Evolutionary conservation across 108 stramenopile genomes (phyloP).

Genomic region (Nitzschia putrida): DNA sequence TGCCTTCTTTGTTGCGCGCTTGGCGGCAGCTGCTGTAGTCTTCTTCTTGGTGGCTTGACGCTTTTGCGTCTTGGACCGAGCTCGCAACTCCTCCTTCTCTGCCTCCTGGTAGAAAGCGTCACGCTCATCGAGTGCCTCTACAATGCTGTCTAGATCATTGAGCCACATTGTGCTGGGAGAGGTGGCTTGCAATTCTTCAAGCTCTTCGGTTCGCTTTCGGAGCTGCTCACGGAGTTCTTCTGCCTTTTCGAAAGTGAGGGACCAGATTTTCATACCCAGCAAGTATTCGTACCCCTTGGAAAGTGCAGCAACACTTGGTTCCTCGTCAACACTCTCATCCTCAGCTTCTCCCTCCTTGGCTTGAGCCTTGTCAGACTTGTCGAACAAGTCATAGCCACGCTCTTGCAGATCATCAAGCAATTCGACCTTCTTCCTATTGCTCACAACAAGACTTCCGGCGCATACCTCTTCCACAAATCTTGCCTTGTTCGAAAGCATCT

Average conservation of each 20-base stretch:
- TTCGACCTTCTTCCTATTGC: slow-evolving; percentile 90
- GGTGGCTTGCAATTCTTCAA: slow-evolving; percentile 79
- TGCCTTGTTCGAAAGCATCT: slow-evolving; percentile 94
- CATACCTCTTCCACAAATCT: slow-evolving; percentile 96
- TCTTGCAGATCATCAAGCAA: slow-evolving; percentile 83
- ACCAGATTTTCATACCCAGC: slow-evolving; percentile 98
- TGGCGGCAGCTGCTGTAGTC: slow-evolving; percentile 40
- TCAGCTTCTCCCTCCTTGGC: slow-evolving; percentile 62
- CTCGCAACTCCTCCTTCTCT: slow-evolving; percentile 58
- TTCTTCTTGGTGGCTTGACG: slow-evolving; percentile 26
- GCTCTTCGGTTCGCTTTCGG: slow-evolving; percentile 78
- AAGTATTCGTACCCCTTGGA: slow-evolving; percentile 98
- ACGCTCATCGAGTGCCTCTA: slow-evolving; percentile 83
- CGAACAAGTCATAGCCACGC: slow-evolving; percentile 85
- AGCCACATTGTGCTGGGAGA: slow-evolving; percentile 87
- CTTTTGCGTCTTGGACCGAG: slow-evolving; percentile 58
- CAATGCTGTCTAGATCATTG: slow-evolving; percentile 91
- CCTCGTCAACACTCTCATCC: slow-evolving; percentile 55
- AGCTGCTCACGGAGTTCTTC: slow-evolving; percentile 85
- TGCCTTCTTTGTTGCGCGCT: slow-evolving; percentile 53
- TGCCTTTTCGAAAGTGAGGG: slow-evolving; percentile 95
- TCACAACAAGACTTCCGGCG: slow-evolving; percentile 86
- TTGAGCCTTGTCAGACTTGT: slow-evolving; percentile 46
- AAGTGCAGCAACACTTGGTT: slow-evolving; percentile 57
- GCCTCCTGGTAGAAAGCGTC: slow-evolving; percentile 60